These are phyloP conservation scores for Pseudogymnoascus sp. DNA, from an alignment of 2,329 filamentous ascomycete species.

Conservation along the genomic window DNA sequence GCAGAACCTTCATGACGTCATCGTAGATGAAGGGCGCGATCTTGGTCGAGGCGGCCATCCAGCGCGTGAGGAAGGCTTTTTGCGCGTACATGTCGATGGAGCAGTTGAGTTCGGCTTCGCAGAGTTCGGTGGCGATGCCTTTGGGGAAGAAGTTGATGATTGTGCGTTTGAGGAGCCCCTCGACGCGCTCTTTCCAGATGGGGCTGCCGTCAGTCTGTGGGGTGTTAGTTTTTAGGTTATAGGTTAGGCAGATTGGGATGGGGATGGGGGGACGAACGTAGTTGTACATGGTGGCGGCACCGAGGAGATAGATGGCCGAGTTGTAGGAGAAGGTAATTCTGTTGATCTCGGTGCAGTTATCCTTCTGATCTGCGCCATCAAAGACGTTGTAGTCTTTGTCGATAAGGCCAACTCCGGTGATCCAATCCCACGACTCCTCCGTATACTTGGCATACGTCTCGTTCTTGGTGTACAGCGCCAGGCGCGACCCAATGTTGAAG, in stretches of 20 bases:
- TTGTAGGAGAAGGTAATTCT: constrained; percentile 63
- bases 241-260: background rate
- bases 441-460: constrained; percentile 70
- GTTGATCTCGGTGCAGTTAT: constrained; percentile 50
- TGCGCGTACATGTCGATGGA: constrained; percentile 54
- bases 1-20: constrained; percentile 44
- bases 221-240: background rate
- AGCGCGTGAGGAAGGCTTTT: constrained; percentile 53
- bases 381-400: constrained; percentile 45
- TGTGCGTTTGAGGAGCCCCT: constrained; percentile 45
- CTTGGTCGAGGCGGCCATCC: constrained; percentile 53
- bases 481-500: constrained; percentile 53
- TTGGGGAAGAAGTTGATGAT: constrained; percentile 45
- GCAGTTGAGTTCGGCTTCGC: constrained; percentile 51
- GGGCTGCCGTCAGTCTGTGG: constrained; percentile 24
- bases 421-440: constrained; percentile 64
- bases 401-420: constrained; percentile 47
- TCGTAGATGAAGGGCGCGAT: constrained; percentile 51
- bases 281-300: constrained; percentile 39
- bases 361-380: constrained; percentile 49
- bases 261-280: constrained; percentile 32
- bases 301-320: constrained; percentile 56
- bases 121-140: constrained; percentile 56
- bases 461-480: constrained; percentile 70
- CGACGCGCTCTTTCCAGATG: constrained; percentile 49